Conservation (phyloP, 1,139 yeast genomes). For the Suhomyces maxii region DNA sequence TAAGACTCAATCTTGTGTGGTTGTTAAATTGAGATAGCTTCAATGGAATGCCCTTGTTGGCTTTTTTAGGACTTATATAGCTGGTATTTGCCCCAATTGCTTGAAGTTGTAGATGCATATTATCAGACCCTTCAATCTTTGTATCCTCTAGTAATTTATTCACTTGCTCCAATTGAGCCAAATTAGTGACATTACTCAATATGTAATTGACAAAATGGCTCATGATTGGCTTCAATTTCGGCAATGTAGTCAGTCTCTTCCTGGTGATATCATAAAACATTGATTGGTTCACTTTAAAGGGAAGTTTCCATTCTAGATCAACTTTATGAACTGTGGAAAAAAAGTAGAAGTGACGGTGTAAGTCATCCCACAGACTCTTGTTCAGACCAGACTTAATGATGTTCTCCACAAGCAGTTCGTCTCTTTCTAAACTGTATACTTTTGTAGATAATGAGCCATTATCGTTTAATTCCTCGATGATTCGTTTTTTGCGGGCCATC, state of each 20-base stretch:
- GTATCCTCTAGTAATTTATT: not conserved
- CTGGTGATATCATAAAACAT: constrained; percentile 4
- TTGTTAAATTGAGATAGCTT: constrained; percentile 15
- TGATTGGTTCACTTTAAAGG: constrained; percentile 1
- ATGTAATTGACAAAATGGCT: constrained; percentile 6
- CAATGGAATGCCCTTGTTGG: constrained; percentile 7
- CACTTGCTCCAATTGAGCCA: constrained; percentile 6
- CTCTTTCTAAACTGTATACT: constrained; percentile 12
- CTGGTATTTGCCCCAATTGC: constrained; percentile 6
- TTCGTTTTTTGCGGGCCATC: constrained; percentile 10
- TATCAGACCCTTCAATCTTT: not conserved
- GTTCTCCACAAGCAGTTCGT: constrained; percentile 11
- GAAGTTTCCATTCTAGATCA: constrained; percentile 1
- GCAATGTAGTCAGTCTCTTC: not conserved
- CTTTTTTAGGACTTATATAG: constrained; percentile 3
- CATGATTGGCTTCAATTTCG: not conserved
- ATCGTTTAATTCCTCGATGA: constrained; percentile 28
- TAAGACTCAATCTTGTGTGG: constrained; percentile 9
- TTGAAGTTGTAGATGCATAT: not conserved
- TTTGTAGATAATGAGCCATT: constrained; percentile 24
- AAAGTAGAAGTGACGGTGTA: constrained; percentile 11
- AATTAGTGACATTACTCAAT: constrained; percentile 4
- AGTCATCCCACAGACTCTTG: constrained; percentile 4
- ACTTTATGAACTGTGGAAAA: constrained; percentile 3
- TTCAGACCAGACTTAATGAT: constrained; percentile 9